phyloP scores from a whole-genome alignment of 2,329 filamentous ascomycete species.

The Fusarium sp. region DNA sequence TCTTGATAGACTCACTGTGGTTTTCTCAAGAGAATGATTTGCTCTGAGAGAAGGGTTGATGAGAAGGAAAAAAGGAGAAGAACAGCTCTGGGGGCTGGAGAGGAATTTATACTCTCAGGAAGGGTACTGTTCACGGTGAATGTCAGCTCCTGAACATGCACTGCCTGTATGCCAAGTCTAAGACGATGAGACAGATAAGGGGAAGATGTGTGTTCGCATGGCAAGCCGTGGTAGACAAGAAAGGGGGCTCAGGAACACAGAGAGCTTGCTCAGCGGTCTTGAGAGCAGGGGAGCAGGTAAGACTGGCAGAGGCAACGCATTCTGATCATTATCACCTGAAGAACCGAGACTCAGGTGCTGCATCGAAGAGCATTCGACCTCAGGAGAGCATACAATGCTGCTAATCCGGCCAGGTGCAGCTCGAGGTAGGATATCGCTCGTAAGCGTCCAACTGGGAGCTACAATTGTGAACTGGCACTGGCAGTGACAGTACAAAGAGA shows the following conservation, averaged over 20 bases:
- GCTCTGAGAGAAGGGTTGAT: background rate
- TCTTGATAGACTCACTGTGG: background rate
- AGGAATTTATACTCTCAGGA: background rate
- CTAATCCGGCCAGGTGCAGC: background rate
- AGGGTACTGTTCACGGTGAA: background rate
- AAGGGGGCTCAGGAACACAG: background rate
- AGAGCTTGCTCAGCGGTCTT: background rate
- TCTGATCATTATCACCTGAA: background rate
- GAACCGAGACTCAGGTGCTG: fast-evolving
- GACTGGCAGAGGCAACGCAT: background rate
- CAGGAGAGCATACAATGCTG: background rate
- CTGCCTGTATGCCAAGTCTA: background rate
- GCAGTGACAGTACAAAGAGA: background rate
- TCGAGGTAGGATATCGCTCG: background rate
- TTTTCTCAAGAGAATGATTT: background rate
- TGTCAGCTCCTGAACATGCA: background rate
- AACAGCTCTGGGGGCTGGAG: background rate
- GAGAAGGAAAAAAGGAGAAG: background rate
- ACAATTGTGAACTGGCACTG: fast-evolving
- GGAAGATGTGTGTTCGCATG: background rate
- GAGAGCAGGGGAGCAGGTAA: no score
- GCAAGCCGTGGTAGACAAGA: background rate
- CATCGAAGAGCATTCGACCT: background rate
- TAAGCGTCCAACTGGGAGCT: background rate
- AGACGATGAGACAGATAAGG: background rate